Evolutionary conservation across 768 basidiomycete genomes (phyloP).

Genomic region (Dacryopinax primogenitus): DNA sequence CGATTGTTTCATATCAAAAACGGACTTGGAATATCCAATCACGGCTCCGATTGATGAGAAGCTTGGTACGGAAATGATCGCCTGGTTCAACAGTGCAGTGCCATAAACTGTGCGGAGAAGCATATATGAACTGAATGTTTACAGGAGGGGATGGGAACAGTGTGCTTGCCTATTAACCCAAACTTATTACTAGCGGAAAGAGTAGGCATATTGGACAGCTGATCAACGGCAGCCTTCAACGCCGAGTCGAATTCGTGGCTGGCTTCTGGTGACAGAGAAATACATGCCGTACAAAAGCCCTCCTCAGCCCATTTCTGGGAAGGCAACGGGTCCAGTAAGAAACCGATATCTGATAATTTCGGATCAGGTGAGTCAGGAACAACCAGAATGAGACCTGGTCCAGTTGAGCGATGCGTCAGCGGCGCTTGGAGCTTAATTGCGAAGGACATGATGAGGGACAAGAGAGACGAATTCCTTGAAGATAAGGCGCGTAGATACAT

Average conservation of each 20-base stretch:
- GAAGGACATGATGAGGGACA: not conserved
- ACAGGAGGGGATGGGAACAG: not conserved
- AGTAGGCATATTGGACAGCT: not conserved
- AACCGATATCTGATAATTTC: not conserved
- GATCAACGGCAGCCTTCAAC: slow-evolving; percentile 7
- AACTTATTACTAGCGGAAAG: not conserved
- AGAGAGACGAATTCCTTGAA: not conserved
- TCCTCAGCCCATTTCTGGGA: slow-evolving; percentile 18
- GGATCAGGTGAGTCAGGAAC: not conserved
- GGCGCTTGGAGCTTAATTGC: slow-evolving; percentile 12
- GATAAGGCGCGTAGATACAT: not conserved
- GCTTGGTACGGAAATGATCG: not conserved
- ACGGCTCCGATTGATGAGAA: not conserved
- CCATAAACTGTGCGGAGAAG: not conserved
- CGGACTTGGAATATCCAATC: not conserved
- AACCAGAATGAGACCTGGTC: slow-evolving; percentile 15
- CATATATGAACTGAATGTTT: not conserved
- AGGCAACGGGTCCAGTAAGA: slow-evolving; percentile 15
- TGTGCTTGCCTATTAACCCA: slow-evolving; percentile 14
- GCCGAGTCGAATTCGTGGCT: slow-evolving; percentile 2
- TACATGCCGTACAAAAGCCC: slow-evolving; percentile 13
- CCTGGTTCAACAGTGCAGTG: not conserved
- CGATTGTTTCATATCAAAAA: not conserved
- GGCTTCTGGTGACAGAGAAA: not conserved
- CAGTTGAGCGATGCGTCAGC: slow-evolving; percentile 9